Base-by-base conservation (phyloP, 2,329 filamentous ascomycete genomes). In the Clarireedia sp. region DNA sequence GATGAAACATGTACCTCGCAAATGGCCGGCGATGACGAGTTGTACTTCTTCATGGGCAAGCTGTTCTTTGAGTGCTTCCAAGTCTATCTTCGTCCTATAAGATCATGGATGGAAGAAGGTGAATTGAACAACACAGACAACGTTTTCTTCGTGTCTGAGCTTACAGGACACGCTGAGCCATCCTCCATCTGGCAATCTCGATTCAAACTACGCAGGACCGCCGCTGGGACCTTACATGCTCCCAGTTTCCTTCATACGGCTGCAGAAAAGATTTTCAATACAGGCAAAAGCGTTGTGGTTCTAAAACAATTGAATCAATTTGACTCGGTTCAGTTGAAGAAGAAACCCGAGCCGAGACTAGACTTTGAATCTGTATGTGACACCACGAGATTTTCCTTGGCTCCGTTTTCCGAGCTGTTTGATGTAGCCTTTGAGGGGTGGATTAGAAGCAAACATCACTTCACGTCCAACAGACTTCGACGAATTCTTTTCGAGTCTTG, bases 231-330 rank as follows among this genome's bases (percentile, higher is more conserved):
- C 1, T 69, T 90, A 1, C 82, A 86, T 63, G 84, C 86, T 0
- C 91, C 92, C 0, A 77, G 73, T 2, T 96, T 96, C 61, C 75
- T 96, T 4, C 81, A 84, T 40, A 78, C 85, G 2, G 80, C 85
- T 2, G 82, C 82, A 0, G 73, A 75, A 23, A 87, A 84, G 59
- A 89, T 96, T 38, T 92, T 96, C 64, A 90, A 85, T 1, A 85
- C 89, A 1, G 92, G 92, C 0, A 96, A 96, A 70, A 95, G 87
- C 63, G 85, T 94, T 54, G 82, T 94, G 1, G 86, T 96, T 45
- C 73, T 96, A n/a, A 85, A 85, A 58, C 80, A 86, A 48, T 75
- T 96, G 10, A 81, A 83, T 41, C 75, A 78, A 54, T 75, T 79
- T 57, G 68, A 74, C 48, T 63, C 70, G 48, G 48, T 66, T 63